Base-by-base conservation (phyloP, 176 grass and related monocot species). In the Echinochloa phyllopogon region DNA sequence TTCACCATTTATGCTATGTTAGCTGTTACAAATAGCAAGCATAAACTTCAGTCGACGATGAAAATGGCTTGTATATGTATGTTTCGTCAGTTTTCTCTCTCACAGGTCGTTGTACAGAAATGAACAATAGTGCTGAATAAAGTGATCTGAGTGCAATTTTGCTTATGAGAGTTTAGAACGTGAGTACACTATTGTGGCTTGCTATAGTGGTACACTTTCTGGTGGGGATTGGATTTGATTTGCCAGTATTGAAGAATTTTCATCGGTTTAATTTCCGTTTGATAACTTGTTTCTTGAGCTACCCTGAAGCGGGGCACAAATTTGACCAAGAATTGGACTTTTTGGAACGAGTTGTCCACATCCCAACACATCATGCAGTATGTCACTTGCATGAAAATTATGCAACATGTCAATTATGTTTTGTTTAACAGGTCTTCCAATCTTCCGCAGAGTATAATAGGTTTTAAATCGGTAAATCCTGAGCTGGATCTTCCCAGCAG, bases 21-120 rank as follows among this genome's bases (percentile, higher is more conserved):
- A 83, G 90, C 87, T 86, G 45, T 92, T 78, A 76, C 87, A 86
- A 69, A 79, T 84, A 76, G 89, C 89, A 69, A 91, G 69, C 81
- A 84, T 87, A 81, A 84, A 84, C 85, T 76, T 75, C 69, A 20
- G 24, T 78, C 20, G 17, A 53, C 44, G 25, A 73, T 33, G 51
- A 24, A 82, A 70, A 53, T 87, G 76, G 76, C 43, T 91, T 91
- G 80, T 90, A 74, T 76, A 87, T 76, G 61, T 76, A 81, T 70
- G 79, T 80, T 74, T 5, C 6, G 70, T 69, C 10, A 7, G 24
- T 53, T 76, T 69, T 65, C 24, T 60, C 33, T 52, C 13, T 80
- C 15, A 48, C 45, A 56, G 85, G 69, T 76, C 89, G 49, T 70
- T 91, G 85, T 87, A 84, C 76, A 91, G 65, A 84, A 74, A 91